Evolutionary conservation across 2,329 filamentous ascomycete species (phyloP), one percentile per base, ranked within the genome.

Genomic region (Aureobasidium subglaciale): DNA sequence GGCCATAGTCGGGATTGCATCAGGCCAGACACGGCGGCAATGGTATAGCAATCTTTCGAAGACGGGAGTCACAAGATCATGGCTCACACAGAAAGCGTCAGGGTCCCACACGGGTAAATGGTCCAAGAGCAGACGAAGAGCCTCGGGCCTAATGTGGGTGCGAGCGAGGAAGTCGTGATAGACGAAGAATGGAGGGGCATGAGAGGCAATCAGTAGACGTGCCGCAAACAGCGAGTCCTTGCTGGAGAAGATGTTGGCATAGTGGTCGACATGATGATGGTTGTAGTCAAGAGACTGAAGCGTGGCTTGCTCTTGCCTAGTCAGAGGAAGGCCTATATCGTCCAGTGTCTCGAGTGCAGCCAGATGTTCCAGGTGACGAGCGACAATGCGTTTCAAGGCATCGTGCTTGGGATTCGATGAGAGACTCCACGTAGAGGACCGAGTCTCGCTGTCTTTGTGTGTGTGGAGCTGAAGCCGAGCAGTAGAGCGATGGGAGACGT

Each of bases 21-120:
- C 65, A 2, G 79, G 78, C 72, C 74, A 78, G 13, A 76, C 68
- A 40, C 68, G 64, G 20, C 77, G 73, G 56, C 78, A 77, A 68
- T 78, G 76, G 16, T 73, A 73, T 34, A 81, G 63, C 25, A 82
- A 68, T 20, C 77, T 73, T 46, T 73, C 63, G 49, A 76, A 70
- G 27, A 78, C 65, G 18, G 68, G 63, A 60, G 73, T 67, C 34
- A 73, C 58, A 20, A 18, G 40, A 22, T 20, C 8, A 1, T 22
- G 22, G 25, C 8, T 18, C 3, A 16, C 9, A 1, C 15, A 5
- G 10, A 11, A 18, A 5, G 52, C 30, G 7, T n/a, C 24, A 25
- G 30, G 2, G 3, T 24, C 9, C 42, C 54, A 56, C 16, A 2
- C 4, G 3, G 54, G 43, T 15, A 56, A 25, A 61, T 50, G 68